phyloP scores from a whole-genome alignment of 1,284 basidiomycete species.

The Irpex lacteus region DNA sequence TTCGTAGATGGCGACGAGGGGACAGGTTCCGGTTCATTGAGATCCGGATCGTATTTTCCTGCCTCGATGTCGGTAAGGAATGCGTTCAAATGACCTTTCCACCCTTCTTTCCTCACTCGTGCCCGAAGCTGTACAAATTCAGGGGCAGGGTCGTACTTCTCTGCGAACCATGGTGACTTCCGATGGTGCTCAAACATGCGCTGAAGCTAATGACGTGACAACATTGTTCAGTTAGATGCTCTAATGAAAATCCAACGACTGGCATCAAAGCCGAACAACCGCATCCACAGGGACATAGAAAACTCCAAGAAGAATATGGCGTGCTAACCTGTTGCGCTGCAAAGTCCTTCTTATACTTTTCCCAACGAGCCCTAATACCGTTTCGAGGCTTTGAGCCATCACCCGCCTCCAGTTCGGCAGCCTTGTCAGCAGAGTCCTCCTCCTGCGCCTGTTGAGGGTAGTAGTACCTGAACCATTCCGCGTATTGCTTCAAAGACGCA shows the following conservation, averaged over 20 bases:
- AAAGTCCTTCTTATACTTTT: constrained; percentile 91
- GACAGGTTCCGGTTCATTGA: constrained; percentile 55
- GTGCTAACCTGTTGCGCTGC: constrained; percentile 74
- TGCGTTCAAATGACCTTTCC: constrained; percentile 66
- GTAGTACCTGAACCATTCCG: constrained; percentile 85
- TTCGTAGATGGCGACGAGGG: constrained; percentile 42
- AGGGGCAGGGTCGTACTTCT: constrained; percentile 82
- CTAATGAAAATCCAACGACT: neutral
- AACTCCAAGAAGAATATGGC: constrained; percentile 10
- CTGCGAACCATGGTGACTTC: constrained; percentile 91
- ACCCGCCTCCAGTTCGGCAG: constrained; percentile 75
- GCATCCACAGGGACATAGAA: neutral
- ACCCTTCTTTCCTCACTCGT: constrained; percentile 63
- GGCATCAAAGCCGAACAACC: neutral
- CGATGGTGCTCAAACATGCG: constrained; percentile 90
- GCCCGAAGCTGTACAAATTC: constrained; percentile 69
- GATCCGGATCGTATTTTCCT: constrained; percentile 79
- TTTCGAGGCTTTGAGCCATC: constrained; percentile 78
- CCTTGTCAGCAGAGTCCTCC: constrained; percentile 79
- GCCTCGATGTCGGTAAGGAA: constrained; percentile 79
- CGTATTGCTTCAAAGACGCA: constrained; percentile 80
- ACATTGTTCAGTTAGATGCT: constrained; percentile 23
- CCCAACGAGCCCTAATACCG: constrained; percentile 78
- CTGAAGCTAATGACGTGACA: constrained; percentile 65
- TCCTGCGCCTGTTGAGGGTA: constrained; percentile 76